Evolutionary conservation across 139 green algal species (phyloP), one percentile per base, ranked within the genome.

Genomic region (Edaphochlamys debaryana): DNA sequence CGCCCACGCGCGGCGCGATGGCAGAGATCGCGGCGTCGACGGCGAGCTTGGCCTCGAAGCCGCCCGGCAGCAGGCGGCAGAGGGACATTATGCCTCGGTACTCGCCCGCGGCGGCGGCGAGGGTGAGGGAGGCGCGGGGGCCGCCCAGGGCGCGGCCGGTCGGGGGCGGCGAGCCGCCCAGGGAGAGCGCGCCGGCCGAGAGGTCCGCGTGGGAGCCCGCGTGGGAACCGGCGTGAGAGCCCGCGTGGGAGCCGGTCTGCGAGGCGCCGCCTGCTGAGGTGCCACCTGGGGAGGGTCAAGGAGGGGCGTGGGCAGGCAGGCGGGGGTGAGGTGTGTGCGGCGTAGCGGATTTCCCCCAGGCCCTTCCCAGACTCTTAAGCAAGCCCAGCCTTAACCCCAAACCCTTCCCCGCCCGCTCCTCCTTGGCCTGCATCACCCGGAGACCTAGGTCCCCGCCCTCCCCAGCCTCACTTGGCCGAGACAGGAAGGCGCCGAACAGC

Each of bases 21-120:
- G 56, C 41, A 52, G 89, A 89, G 37, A 98, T 92, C 50, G 93
- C 92, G 1, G 82, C 89, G 67, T 98, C 95, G 58, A 97, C 95
- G 0, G 88, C 91, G 17, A 82, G 79, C 89, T 98, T 98, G 62
- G 89, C 88, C 8, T 94, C 91, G 32, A 90, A 77, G 30, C 95
- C 95, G 7, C 90, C 80, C 1, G 93, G 94, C 71, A 98, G 84
- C 79, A 97, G 87, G 30, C 95, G 84, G 74, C 78, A 88, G 70
- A 93, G 38, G 4, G 58, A 80, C 86, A 93, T 92, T 83, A 93
- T 92, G 63, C 87, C 89, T 4, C 95, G 87, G 90, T 96, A 97
- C 90, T 98, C 95, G 0, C 94, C 95, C n/a, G 88, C 74, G 8
- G 84, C 72, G 5, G 66, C 45, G 41, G 88, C 85, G 69, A 85